Conservation (phyloP, 2,329 filamentous ascomycete genomes). For the Fusarium abutilonis region DNA sequence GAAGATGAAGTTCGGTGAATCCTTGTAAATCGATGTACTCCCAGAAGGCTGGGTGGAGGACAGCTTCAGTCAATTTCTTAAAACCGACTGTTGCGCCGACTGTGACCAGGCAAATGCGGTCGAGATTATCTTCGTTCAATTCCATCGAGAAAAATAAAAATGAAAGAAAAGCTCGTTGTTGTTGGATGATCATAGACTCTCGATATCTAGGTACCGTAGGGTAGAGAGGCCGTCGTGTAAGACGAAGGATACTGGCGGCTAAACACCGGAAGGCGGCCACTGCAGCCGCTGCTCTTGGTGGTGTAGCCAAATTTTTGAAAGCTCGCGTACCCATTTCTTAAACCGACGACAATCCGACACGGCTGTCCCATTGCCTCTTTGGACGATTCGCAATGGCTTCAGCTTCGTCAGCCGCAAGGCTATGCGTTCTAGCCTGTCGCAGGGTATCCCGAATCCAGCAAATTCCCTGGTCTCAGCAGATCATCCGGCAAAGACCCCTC, state of each 20-base stretch:
- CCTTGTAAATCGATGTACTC: constrained; percentile 63
- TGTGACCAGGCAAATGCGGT: constrained; percentile 78
- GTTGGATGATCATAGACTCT: constrained; percentile 1
- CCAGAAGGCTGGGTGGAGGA: constrained; percentile 71
- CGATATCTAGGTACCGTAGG: constrained; percentile 9
- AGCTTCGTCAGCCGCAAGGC: constrained; percentile 51
- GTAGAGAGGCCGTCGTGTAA: constrained; percentile 22
- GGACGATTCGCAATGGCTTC: constrained; percentile 51
- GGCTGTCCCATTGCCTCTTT: constrained; percentile 41
- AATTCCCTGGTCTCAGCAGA: constrained; percentile 40
- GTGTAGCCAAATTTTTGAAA: constrained; percentile 49
- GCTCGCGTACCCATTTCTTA: constrained; percentile 32
- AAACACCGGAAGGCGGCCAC: constrained; percentile 40
- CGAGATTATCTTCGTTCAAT: constrained; percentile 1
- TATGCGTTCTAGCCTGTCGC: constrained; percentile 51
- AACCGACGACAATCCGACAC: constrained; percentile 37
- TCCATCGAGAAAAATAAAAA: constrained; percentile 13
- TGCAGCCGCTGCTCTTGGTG: constrained; percentile 16
- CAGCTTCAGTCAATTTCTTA: constrained; percentile 71
- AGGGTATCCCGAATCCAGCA: constrained; percentile 42
- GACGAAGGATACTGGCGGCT: constrained; percentile 26
- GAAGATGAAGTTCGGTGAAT: constrained; percentile 79
- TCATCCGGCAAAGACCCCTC: constrained; percentile 36
- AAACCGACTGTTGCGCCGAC: constrained; percentile 93
- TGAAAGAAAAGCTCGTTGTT: neutral